Base-by-base conservation (phyloP, 805 yeast species). In the Candida endomychidarum region DNA sequence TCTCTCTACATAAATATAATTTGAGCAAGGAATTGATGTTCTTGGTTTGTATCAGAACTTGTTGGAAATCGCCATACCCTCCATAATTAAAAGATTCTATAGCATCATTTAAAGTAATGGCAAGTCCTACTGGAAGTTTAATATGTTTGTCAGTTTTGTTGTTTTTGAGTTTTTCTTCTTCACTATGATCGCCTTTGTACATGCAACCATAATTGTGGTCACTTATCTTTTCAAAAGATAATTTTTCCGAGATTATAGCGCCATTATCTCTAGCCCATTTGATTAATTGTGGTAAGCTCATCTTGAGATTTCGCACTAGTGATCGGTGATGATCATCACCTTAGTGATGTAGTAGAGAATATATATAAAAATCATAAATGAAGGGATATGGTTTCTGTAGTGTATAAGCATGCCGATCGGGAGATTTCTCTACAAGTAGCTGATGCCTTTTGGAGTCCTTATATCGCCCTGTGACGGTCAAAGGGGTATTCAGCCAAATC, bases 231-330 rank as follows among this genome's bases (percentile, higher is more conserved):
- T 48, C 42, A 40, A 68, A 65, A 17, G 41, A 26, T 2, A 69
- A 37, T 4, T 39, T 34, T 1, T 49, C 41, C 5, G 63, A 51
- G 5, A 66, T 40, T 6, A 43, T 3, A 2, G 68, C 58, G 1
- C 71, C 72, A 32, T 65, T 48, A 1, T 41, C 41, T 10, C 22
- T 35, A 8, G 66, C 61, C 74, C 74, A 68, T 8, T 42, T 23
- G 7, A 65, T 37, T 16, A 65, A 54, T 2, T 39, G 37, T 7
- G 43, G 28, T 8, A 52, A 23, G 20, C 27, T 30, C 30, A 28
- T 29, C 34, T 15, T 17, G 10, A 17, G 14, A 8, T 17, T 34
- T 11, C 35, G 35, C 35, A 32, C 35, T n/a, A n/a, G n/a, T n/a
- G n/a, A n/a, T n/a, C n/a, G n/a, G n/a, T n/a, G n/a, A n/a, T n/a